Conservation (phyloP, 2,329 filamentous ascomycete genomes). For the Emericellopsis cladophorae region DNA sequence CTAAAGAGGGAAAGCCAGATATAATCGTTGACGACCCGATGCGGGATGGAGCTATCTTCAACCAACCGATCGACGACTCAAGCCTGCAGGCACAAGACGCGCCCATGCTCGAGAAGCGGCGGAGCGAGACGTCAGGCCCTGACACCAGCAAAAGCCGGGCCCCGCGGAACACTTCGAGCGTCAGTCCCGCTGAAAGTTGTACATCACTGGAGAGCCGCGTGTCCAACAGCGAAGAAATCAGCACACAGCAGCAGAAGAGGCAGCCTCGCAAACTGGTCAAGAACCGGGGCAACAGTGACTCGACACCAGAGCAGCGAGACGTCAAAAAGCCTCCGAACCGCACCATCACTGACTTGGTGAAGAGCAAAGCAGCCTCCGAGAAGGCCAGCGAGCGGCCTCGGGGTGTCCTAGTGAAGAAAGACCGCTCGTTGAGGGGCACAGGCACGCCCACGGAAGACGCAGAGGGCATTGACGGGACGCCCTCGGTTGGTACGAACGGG, state of each 20-base stretch:
- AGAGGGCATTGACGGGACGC: constrained; percentile 10
- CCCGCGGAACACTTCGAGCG: not conserved
- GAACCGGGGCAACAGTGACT: constrained; percentile 22
- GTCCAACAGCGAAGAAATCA: constrained; percentile 13
- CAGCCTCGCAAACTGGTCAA: constrained; percentile 29
- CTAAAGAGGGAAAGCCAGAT: not conserved
- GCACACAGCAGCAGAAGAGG: constrained; percentile 16
- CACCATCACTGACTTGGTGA: not conserved
- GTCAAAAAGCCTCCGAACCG: not conserved
- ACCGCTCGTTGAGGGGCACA: constrained; percentile 16
- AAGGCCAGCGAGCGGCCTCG: constrained; percentile 11
- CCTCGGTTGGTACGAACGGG: constrained; percentile 3
- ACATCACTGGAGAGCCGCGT: constrained; percentile 19
- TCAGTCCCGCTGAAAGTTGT: constrained; percentile 11
- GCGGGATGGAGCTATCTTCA: constrained; percentile 18
- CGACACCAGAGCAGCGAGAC: constrained; percentile 4
- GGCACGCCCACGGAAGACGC: constrained; percentile 8
- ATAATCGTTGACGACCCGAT: constrained; percentile 12
- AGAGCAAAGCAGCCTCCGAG: not conserved
- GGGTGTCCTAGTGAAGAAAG: constrained; percentile 23
- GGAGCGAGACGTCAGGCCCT: not conserved
- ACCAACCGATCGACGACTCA: constrained; percentile 12
- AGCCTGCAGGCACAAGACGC: constrained; percentile 9
- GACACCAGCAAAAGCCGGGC: not conserved
- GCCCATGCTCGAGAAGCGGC: constrained; percentile 9